phyloP scores from a whole-genome alignment of 192 early-diverging fungal species.

The Coemansia sp. region DNA sequence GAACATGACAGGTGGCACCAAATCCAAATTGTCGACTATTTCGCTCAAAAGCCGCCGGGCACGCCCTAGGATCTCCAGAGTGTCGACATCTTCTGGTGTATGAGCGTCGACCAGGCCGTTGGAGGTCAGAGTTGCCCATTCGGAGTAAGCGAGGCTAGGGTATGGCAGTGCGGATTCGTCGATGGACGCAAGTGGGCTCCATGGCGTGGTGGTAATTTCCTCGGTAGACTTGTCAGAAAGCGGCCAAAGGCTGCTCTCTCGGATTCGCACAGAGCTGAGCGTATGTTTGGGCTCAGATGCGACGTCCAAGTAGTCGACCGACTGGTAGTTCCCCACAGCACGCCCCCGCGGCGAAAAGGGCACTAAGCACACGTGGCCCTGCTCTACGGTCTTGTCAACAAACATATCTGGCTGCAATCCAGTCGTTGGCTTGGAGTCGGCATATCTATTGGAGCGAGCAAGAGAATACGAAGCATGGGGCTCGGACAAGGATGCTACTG shows the following conservation, averaged over 20 bases:
- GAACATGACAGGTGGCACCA: slow-evolving; percentile 39
- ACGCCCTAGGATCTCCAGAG: slow-evolving; percentile 15
- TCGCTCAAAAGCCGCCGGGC: slow-evolving; percentile 37
- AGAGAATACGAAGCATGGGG: neutral
- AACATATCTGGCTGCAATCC: slow-evolving; percentile 28
- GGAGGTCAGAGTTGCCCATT: neutral
- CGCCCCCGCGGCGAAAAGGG: slow-evolving; percentile 19
- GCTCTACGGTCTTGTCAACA: slow-evolving; percentile 44
- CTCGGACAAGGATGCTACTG: neutral
- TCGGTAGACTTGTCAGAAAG: neutral
- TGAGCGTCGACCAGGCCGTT: neutral
- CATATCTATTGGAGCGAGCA: neutral
- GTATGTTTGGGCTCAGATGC: slow-evolving; percentile 1
- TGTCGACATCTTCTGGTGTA: slow-evolving; percentile 5
- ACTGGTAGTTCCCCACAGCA: neutral
- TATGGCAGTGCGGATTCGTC: too few species aligned
- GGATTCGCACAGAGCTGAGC: slow-evolving; percentile 22
- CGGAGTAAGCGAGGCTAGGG: neutral
- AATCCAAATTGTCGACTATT: slow-evolving; percentile 32
- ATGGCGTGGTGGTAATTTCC: neutral
- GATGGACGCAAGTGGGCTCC: neutral
- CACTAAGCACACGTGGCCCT: slow-evolving; percentile 36
- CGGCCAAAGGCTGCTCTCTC: slow-evolving; percentile 7
- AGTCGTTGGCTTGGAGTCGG: neutral
- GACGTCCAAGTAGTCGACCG: slow-evolving; percentile 39